Evolutionary conservation across 306 rosid species (phyloP).

Genomic region (Cicer pinnatifidum): DNA sequence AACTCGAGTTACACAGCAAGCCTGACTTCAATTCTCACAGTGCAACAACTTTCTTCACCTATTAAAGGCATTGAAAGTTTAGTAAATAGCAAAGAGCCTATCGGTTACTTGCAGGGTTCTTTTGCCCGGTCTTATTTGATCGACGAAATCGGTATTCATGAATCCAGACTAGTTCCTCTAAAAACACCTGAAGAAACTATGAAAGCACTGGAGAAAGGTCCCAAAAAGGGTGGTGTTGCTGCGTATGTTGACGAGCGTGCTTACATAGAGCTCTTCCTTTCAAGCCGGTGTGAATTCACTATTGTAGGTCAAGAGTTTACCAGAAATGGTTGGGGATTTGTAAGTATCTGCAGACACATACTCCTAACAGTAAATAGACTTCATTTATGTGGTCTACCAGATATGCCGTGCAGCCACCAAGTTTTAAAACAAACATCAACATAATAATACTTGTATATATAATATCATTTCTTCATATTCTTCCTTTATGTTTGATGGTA

Average conservation of each 20-base stretch:
- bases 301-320: conserved; percentile 93
- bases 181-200: conserved; percentile 62
- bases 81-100: conserved; percentile 61
- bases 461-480: neutral
- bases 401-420: too few species aligned
- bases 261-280: conserved; percentile 85
- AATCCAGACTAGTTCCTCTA: conserved; percentile 79
- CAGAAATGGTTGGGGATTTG: conserved; percentile 97
- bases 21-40: conserved; percentile 96
- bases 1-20: conserved; percentile 97
- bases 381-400: too few species aligned
- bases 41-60: conserved; percentile 82
- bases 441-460: too few species aligned
- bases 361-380: neutral
- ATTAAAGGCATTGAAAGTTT: conserved; percentile 82
- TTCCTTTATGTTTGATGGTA: conserved; percentile 19
- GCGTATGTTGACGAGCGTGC: conserved; percentile 90
- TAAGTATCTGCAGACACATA: conserved; percentile 57
- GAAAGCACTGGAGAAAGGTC: conserved; percentile 75
- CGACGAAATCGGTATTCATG: conserved; percentile 66
- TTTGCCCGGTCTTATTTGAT: conserved; percentile 65
- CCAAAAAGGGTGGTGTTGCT: conserved; percentile 76
- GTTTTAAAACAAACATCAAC: too few species aligned
- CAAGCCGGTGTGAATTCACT: conserved; percentile 73
- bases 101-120: conserved; percentile 91